phyloP scores from a whole-genome alignment of 768 basidiomycete species.

The Kwoniella botswanensis region DNA sequence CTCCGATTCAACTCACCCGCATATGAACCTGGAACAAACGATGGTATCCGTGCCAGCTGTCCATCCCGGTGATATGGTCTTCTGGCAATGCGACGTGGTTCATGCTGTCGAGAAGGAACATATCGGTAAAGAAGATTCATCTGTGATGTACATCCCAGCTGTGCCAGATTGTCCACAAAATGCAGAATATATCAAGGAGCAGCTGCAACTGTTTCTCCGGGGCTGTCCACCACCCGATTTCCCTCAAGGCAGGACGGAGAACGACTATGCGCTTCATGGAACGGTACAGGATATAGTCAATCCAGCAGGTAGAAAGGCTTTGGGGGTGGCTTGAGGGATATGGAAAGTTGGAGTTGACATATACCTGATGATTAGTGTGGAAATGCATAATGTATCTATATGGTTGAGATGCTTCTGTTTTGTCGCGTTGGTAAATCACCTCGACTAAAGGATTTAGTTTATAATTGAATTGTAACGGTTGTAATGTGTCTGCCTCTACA shows the following conservation, averaged over 20 bases:
- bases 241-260: constrained; percentile 58
- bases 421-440: too few relatives aligned
- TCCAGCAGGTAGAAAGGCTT: constrained; percentile 58
- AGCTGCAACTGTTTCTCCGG: constrained; percentile 67
- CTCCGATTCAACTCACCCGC: constrained; percentile 37
- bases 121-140: constrained; percentile 28
- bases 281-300: constrained; percentile 58
- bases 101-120: constrained; percentile 44
- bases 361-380: background rate
- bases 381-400: too few relatives aligned
- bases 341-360: too few relatives aligned
- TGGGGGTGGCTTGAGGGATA: constrained; percentile 58
- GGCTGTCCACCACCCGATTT: constrained; percentile 75
- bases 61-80: constrained; percentile 45
- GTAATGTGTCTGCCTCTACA: too few relatives aligned
- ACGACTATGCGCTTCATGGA: constrained; percentile 58
- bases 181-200: constrained; percentile 64
- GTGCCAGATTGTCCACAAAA: constrained; percentile 61
- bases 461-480: too few relatives aligned
- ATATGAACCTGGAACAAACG: constrained; percentile 34
- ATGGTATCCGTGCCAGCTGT: constrained; percentile 42
- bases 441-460: too few relatives aligned
- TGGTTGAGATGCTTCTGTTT: too few relatives aligned
- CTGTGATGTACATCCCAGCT: constrained; percentile 80
- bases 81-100: constrained; percentile 67